Percentiles rank a stretch among this genome's conserved stretches.
These are phyloP conservation scores for Helianthus annuus DNA, from an alignment of 129 eudicot genomes.

Conservation along the genomic window DNA sequence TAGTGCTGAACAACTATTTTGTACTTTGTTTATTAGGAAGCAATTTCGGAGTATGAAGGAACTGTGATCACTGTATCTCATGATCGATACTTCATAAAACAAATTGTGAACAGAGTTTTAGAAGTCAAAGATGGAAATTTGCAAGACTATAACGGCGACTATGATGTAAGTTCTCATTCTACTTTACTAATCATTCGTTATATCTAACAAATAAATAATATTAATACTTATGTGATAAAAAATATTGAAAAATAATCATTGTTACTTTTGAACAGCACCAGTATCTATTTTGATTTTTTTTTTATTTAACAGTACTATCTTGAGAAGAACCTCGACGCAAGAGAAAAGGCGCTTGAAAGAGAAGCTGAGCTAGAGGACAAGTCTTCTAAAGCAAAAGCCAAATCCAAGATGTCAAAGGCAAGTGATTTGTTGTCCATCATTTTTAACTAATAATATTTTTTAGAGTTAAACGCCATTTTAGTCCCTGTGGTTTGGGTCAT, in stretches of 20 bases:
- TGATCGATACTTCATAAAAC: slow-evolving; percentile 88
- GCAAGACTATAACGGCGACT: slow-evolving; percentile 85
- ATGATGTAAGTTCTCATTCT: slow-evolving; percentile 67
- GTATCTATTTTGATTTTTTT: background rate
- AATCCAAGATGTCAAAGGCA: slow-evolving; percentile 97
- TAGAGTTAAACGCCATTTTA: no score
- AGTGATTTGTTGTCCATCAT: background rate
- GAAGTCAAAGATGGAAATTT: slow-evolving; percentile 84
- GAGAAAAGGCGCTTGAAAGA: slow-evolving; percentile 84
- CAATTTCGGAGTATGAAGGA: slow-evolving; percentile 83
- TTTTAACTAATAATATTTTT: no score
- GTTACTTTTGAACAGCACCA: background rate
- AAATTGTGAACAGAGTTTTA: slow-evolving; percentile 87
- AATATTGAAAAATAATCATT: background rate
- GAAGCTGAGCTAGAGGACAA: slow-evolving; percentile 93
- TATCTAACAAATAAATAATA: background rate
- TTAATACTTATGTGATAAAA: background rate
- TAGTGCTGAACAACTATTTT: slow-evolving; percentile 8
- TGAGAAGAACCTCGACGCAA: slow-evolving; percentile 98
- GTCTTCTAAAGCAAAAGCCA: slow-evolving; percentile 87
- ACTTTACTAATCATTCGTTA: background rate
- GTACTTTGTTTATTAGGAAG: slow-evolving; percentile 57
- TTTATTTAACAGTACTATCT: slow-evolving; percentile 68
- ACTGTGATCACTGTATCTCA: slow-evolving; percentile 96
- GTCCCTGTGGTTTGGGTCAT: no score